These are phyloP conservation scores for Hirschfeldia incana DNA, from an alignment of 345 rosid species.

Conservation along the genomic window DNA sequence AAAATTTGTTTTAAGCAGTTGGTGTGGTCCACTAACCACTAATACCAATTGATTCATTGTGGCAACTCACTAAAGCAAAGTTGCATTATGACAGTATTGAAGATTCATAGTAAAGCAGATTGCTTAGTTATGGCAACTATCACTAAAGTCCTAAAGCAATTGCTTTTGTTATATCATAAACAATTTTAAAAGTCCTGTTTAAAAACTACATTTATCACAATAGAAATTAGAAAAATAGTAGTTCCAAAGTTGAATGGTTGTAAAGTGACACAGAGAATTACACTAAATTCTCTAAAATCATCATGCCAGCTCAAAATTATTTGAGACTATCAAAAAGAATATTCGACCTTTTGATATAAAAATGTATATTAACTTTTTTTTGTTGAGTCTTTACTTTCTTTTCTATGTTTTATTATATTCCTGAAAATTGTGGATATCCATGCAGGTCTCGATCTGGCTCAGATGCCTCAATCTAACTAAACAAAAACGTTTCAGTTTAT, in stretches of 20 bases:
- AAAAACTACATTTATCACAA: neutral
- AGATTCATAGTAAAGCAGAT: constrained; percentile 2
- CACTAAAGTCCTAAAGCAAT: neutral
- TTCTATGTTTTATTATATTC: neutral
- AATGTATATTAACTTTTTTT: neutral
- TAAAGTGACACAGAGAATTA: neutral
- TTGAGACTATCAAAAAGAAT: neutral
- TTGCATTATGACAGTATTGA: neutral
- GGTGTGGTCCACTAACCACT: constrained; percentile 20
- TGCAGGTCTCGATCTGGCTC: no score
- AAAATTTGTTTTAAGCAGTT: neutral
- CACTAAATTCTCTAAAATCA: neutral
- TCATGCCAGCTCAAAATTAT: neutral
- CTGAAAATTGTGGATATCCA: no score
- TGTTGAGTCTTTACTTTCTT: neutral
- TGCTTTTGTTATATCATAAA: neutral
- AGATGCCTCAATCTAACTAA: no score
- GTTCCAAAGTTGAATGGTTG: neutral
- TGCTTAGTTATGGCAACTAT: neutral
- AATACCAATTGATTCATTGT: neutral
- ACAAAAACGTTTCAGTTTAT: no score
- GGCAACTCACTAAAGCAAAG: constrained; percentile 3
- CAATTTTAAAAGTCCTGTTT: neutral
- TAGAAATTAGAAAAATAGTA: neutral
- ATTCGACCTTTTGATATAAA: neutral